Conservation (phyloP, 495 filamentous ascomycete species). For the Penicillium paradoxum region DNA sequence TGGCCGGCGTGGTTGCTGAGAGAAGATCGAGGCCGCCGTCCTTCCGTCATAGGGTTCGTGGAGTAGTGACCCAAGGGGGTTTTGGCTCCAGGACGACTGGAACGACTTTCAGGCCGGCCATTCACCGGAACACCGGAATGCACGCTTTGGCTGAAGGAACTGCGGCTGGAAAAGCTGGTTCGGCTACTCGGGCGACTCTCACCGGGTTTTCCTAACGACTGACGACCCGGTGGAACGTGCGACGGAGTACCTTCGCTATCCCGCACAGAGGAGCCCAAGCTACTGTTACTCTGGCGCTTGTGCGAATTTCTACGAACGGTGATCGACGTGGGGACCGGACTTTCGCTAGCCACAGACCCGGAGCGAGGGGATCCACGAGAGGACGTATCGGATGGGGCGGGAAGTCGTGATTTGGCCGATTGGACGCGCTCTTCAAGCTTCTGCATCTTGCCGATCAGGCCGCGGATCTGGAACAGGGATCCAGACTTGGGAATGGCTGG, state of each 20-base stretch:
- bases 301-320: constrained; percentile 70
- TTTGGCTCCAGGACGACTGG: constrained; percentile 59
- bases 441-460: constrained; percentile 94
- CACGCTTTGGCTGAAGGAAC: constrained; percentile 41
- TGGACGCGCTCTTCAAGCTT: constrained; percentile 89
- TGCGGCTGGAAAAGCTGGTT: constrained; percentile 40
- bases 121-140: constrained; percentile 28
- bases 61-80: constrained; percentile 56
- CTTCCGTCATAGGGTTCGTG: constrained; percentile 41
- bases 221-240: constrained; percentile 40
- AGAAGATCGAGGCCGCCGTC: constrained; percentile 44
- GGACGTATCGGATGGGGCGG: constrained; percentile 71
- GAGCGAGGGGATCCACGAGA: constrained; percentile 72
- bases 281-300: constrained; percentile 60
- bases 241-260: constrained; percentile 44
- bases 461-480: constrained; percentile 87
- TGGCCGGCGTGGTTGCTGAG: constrained; percentile 41
- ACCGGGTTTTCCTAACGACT: constrained; percentile 48
- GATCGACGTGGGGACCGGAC: constrained; percentile 64
- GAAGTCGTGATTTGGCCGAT: constrained; percentile 87
- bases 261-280: constrained; percentile 50
- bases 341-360: constrained; percentile 47
- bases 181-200: constrained; percentile 46
- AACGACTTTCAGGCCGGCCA: constrained; percentile 60
- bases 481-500: constrained; percentile 65